A percentile compares a stretch with the other conserved stretches of the same genome.
Conservation (phyloP, 495 filamentous ascomycete genomes). For the Penicillium paradoxum region DNA sequence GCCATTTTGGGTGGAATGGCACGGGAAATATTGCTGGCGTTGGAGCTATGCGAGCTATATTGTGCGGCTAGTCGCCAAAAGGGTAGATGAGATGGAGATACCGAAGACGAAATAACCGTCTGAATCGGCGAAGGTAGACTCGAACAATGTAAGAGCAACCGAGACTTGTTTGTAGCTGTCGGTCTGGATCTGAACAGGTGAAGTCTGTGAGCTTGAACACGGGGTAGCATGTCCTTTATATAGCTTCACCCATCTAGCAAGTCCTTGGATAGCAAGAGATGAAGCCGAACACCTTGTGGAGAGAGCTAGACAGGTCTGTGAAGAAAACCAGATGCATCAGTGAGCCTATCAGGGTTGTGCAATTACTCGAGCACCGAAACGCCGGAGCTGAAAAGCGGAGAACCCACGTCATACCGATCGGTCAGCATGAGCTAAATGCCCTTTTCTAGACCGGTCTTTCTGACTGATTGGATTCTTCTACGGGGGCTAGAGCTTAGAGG, state of each 20-base stretch:
- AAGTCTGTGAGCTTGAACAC: not conserved
- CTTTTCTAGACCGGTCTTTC: constrained; percentile 15
- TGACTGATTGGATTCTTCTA: constrained; percentile 7
- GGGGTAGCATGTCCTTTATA: constrained; percentile 5
- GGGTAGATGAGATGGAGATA: not conserved
- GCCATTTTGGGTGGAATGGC: constrained; percentile 45
- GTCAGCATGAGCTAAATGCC: not conserved
- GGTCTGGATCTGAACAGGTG: not conserved
- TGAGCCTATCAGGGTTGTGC: constrained; percentile 14
- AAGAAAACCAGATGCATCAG: not conserved
- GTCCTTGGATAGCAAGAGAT: not conserved
- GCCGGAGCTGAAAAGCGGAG: constrained; percentile 7
- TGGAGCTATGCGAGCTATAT: not conserved
- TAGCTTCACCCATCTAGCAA: not conserved
- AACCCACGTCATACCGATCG: constrained; percentile 14
- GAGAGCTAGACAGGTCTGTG: not conserved
- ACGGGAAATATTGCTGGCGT: not conserved
- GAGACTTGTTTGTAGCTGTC: not conserved
- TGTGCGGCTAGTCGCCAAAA: not conserved
- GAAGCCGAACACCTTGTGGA: not conserved
- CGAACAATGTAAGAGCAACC: not conserved
- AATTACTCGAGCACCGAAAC: constrained; percentile 1
- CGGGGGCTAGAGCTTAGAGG: not conserved
- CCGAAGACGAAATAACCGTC: not conserved
- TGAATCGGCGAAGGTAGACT: not conserved